Percentiles rank a stretch among this genome's conserved stretches.
phyloP scores from a whole-genome alignment of 208 protist genomes.

The Leishmania aethiopica region DNA sequence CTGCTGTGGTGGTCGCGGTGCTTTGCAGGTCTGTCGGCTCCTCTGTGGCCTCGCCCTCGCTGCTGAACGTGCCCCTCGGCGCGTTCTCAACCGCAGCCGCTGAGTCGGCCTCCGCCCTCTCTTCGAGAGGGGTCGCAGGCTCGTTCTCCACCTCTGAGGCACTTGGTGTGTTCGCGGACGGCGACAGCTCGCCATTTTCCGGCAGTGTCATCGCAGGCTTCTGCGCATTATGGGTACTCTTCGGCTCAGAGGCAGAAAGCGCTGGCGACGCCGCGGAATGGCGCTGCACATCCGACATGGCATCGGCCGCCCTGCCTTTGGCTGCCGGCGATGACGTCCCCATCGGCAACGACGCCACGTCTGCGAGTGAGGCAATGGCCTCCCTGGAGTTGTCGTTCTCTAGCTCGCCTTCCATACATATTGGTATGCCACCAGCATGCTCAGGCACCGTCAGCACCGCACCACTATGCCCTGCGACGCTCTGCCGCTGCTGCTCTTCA shows the following conservation, averaged over 20 bases:
- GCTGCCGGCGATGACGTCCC: not conserved
- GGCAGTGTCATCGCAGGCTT: not conserved
- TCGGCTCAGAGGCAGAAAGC: not conserved
- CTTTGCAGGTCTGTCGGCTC: not conserved
- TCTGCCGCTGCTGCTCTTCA: not conserved
- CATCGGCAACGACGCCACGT: not conserved
- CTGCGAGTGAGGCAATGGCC: not conserved
- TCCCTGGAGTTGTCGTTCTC: not conserved
- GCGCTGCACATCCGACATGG: not conserved
- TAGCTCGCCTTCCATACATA: not conserved
- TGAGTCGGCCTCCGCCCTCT: not conserved
- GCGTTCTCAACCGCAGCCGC: not conserved
- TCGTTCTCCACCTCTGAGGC: not conserved
- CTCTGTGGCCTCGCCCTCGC: not conserved
- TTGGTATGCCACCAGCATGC: not conserved
- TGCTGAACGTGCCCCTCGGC: not conserved
- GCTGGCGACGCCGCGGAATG: not conserved
- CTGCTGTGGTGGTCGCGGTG: not conserved
- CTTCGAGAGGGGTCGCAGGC: not conserved
- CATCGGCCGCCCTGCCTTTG: not conserved
- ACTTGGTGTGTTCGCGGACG: not conserved
- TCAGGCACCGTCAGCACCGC: not conserved
- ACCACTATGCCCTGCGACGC: not conserved
- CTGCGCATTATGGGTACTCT: not conserved
- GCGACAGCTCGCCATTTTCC: not conserved